phyloP scores from a whole-genome alignment of 257 asterid species.

The Cinchona pubescens region DNA sequence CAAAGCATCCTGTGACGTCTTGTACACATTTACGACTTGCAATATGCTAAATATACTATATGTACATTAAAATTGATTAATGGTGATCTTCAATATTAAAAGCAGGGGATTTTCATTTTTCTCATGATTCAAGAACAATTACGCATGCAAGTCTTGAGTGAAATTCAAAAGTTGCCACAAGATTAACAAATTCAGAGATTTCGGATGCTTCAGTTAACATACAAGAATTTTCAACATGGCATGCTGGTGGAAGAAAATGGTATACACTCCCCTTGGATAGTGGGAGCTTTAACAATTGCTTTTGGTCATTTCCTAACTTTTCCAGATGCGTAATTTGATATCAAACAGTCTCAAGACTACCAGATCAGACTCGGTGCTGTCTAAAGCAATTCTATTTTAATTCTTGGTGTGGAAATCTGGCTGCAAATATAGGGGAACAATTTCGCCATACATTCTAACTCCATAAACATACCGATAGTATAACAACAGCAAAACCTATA shows the following conservation, averaged over 20 bases:
- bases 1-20: too few species aligned
- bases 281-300: too few species aligned
- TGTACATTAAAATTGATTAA: too few species aligned
- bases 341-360: background rate
- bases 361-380: too few species aligned
- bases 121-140: background rate
- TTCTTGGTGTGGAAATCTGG: background rate
- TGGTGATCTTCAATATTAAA: too few species aligned
- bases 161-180: background rate
- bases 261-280: too few species aligned
- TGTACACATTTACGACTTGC: too few species aligned
- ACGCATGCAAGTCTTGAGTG: background rate
- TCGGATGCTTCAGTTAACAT: background rate
- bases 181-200: background rate
- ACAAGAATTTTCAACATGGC: too few species aligned
- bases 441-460: background rate
- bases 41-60: too few species aligned
- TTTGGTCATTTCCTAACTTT: background rate
- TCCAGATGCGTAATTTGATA: background rate
- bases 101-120: too few species aligned
- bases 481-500: too few species aligned
- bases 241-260: background rate
- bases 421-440: background rate
- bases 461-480: background rate
- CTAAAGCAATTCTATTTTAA: background rate